Base-by-base conservation (phyloP, 257 asterid genomes). In the Nicotiana knightiana region DNA sequence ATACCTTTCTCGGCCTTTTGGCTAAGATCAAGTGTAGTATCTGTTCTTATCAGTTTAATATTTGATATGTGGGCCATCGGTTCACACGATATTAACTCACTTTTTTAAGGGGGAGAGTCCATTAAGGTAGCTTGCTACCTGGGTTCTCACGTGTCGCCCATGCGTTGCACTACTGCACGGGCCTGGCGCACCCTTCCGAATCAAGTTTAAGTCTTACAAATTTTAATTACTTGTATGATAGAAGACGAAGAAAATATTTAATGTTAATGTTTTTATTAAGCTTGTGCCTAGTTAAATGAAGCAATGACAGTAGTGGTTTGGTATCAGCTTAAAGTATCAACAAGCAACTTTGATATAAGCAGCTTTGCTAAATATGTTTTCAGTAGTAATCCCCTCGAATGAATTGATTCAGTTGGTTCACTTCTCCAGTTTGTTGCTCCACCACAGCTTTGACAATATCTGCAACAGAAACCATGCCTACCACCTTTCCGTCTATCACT, bases 391-490 rank as follows among this genome's bases (percentile, higher is more conserved):
- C 88, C 79, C 98, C 94, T 28, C 62, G 85, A 26, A 93, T 93
- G 82, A 87, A 91, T 64, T 90, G 87, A 63, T 91, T 93, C 28
- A 93, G 85, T 77, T 84, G 83, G 86, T 88, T 90, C 88, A 92
- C 84, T 82, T 93, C 97, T 82, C 91, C 92, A 54, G 85, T 84
- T 67, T 92, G 98, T 83, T 90, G 97, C 83, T 85, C 90, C 67
- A 93, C 84, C 16, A 93, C 97, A 58, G 96, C 91, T 32, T 88
- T 85, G n/a, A 91, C 94, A n/a, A 93, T 90, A 81, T 94, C 97
- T 7, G 54, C 87, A 4, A 93, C 86, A 1, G 97, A 94, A 70
- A 93, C 89, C 97, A 94, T 89, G 81, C 97, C 98, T 32, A 91
- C 88, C 21, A 94, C 88, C 91, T 87, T 94, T 81, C 97, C 93